Conservation (phyloP, 345 rosid genomes). For the Reutealis trisperma region DNA sequence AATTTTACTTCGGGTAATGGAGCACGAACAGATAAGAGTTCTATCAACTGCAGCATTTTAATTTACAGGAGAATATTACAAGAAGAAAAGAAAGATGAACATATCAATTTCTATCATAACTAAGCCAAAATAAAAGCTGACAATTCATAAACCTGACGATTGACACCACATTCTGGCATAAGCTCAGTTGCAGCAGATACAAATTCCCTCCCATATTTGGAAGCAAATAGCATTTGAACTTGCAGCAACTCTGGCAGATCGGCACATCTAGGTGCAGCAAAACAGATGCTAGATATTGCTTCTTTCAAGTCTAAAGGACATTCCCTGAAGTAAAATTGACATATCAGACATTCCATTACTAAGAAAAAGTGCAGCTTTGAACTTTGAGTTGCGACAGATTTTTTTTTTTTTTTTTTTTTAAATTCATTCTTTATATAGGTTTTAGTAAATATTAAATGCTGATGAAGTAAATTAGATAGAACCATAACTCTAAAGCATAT, state of each 20-base stretch:
- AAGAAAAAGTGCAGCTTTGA: conserved; percentile 1
- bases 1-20: conserved; percentile 74
- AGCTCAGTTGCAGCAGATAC: conserved; percentile 91
- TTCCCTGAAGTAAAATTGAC: conserved; percentile 58
- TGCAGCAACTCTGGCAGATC: conserved; percentile 90
- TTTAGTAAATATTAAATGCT: not conserved
- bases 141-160: conserved; percentile 69
- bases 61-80: conserved; percentile 15
- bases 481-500: not conserved
- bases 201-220: conserved; percentile 91
- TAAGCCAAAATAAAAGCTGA: not conserved
- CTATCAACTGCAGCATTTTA: conserved; percentile 63
- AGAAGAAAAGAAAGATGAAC: not conserved
- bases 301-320: conserved; percentile 96
- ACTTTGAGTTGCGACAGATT: not conserved
- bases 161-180: conserved; percentile 94
- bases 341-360: conserved; percentile 11
- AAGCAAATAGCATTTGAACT: conserved; percentile 76
- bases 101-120: not conserved
- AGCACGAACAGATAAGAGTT: conserved; percentile 82
- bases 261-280: conserved; percentile 98
- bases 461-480: conserved; percentile 12
- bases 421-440: not conserved
- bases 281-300: conserved; percentile 89
- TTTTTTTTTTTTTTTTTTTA: not conserved